phyloP scores from a whole-genome alignment of 495 filamentous ascomycete species.

The Articulospora tetracladia region DNA sequence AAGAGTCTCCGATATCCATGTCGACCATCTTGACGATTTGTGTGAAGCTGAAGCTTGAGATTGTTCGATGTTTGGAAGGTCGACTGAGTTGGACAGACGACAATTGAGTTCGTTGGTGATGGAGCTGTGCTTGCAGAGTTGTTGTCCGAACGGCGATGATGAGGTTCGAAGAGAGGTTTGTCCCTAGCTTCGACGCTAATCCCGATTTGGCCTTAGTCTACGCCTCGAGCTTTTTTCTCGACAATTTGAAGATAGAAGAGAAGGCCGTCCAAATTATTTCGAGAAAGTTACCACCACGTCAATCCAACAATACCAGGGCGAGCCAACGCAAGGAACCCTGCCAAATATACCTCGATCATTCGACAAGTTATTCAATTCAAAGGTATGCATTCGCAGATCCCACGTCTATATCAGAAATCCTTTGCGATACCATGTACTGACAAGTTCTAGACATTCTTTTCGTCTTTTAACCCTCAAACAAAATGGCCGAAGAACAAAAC shows the following conservation, averaged over 20 bases:
- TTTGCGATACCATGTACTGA: conserved; percentile 26
- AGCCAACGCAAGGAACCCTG: conserved; percentile 64
- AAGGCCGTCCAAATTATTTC: not conserved
- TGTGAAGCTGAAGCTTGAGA: conserved; percentile 16
- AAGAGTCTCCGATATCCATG: conserved; percentile 14
- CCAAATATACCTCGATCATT: conserved; percentile 1
- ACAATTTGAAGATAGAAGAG: conserved; percentile 8
- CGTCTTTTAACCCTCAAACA: conserved; percentile 15
- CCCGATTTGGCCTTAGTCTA: not conserved
- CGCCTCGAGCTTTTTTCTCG: conserved; percentile 6
- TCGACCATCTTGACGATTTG: conserved; percentile 21
- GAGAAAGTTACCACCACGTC: not conserved
- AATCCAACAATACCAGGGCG: conserved; percentile 37
- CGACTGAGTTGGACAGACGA: conserved; percentile 23
- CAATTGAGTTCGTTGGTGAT: conserved; percentile 39
- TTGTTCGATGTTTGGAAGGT: conserved; percentile 23
- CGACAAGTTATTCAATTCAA: conserved; percentile 7
- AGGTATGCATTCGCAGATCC: not conserved
- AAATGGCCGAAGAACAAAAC: conserved; percentile 48
- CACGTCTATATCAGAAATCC: not conserved
- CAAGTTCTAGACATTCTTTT: not conserved
- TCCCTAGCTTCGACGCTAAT: conserved; percentile 9
- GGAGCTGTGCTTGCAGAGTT: conserved; percentile 36
- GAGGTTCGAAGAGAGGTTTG: conserved; percentile 21
- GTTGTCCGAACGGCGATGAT: conserved; percentile 26